A percentile compares a stretch with the other conserved stretches of the same genome.
phyloP scores from a whole-genome alignment of 164 flowering plant genomes.

The Stephania yunnanensis region DNA sequence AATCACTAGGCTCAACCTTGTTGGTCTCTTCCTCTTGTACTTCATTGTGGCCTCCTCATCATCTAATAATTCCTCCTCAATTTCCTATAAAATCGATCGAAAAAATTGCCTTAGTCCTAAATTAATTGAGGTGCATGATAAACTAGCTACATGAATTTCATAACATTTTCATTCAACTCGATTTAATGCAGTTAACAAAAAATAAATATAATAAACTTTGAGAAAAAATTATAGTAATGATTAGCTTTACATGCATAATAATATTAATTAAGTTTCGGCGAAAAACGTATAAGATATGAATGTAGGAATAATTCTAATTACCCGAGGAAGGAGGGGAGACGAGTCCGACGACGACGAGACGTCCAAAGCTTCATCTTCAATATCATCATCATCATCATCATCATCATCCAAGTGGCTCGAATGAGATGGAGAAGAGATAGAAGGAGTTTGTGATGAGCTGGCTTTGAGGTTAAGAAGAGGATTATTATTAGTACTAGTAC shows the following conservation, averaged over 20 bases:
- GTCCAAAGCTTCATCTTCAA: constrained; percentile 10
- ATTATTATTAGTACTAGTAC: background rate
- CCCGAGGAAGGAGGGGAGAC: constrained; percentile 8
- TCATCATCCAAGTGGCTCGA: background rate
- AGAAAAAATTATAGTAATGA: too few relatives aligned
- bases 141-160: too few relatives aligned
- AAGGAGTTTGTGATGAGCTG: background rate
- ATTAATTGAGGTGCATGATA: too few relatives aligned
- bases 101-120: too few relatives aligned
- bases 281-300: background rate
- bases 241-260: background rate
- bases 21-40: constrained; percentile 20
- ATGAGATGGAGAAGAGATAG: background rate
- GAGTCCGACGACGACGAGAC: constrained; percentile 7
- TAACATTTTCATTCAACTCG: too few relatives aligned
- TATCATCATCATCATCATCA: background rate
- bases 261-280: background rate
- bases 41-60: background rate
- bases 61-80: background rate
- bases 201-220: too few relatives aligned
- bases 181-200: too few relatives aligned
- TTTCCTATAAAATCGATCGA: background rate
- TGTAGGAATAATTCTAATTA: background rate
- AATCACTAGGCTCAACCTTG: constrained; percentile 10
- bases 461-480: constrained; percentile 1